A percentile compares a stretch with the other conserved stretches of the same genome.
These are phyloP conservation scores for Pseudocercospora crystallina DNA, from an alignment of 2,329 filamentous ascomycete species.

Conservation along the genomic window DNA sequence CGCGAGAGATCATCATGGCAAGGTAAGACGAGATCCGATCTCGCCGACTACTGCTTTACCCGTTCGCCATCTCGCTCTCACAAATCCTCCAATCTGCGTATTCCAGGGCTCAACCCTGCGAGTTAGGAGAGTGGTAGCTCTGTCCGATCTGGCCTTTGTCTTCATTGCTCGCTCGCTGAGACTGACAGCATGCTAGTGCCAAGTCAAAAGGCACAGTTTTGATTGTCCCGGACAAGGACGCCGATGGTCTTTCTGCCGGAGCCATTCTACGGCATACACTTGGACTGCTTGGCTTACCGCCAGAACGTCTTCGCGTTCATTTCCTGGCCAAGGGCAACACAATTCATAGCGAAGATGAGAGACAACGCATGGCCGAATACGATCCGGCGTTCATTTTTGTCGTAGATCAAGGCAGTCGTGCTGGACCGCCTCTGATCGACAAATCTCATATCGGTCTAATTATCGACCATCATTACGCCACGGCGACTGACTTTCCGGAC, in stretches of 20 bases:
- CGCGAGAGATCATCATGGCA: conserved; percentile 57
- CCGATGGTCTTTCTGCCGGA: conserved; percentile 65
- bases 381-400: conserved; percentile 61
- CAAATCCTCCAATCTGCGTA: too few relatives aligned
- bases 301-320: conserved; percentile 57
- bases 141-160: too few relatives aligned
- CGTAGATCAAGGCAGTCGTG: conserved; percentile 64
- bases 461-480: conserved; percentile 64
- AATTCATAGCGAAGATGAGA: conserved; percentile 57
- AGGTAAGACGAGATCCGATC: conserved; percentile 48
- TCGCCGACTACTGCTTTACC: too few relatives aligned
- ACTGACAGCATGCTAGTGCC: conserved; percentile 45
- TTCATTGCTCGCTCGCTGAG: too few relatives aligned
- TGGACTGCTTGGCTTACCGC: conserved; percentile 56
- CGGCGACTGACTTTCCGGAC: conserved; percentile 59
- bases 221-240: conserved; percentile 68
- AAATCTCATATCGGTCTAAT: conserved; percentile 54
- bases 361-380: conserved; percentile 51
- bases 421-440: conserved; percentile 55
- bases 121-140: too few relatives aligned
- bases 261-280: conserved; percentile 63
- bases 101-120: too few relatives aligned
- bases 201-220: conserved; percentile 52
- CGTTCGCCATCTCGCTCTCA: too few relatives aligned
- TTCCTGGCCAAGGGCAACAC: conserved; percentile 60